Conservation (phyloP, 768 basidiomycete species). For the Amanita subjunquillea region DNA sequence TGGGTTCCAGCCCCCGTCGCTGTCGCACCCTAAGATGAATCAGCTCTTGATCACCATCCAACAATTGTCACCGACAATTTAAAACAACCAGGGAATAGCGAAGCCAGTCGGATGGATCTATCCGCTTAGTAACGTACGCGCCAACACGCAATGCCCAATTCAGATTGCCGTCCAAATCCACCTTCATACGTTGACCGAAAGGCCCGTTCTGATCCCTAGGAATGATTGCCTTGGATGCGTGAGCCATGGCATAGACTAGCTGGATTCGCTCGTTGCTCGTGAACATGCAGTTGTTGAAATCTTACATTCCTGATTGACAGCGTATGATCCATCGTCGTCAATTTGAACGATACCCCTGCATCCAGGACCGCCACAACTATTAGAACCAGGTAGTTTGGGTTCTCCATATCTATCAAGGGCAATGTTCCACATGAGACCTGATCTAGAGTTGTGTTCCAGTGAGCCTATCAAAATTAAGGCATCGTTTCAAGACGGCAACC, state of each 20-base stretch:
- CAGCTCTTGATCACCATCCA: not conserved
- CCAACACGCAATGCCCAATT: constrained; percentile 51
- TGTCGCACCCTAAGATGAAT: constrained; percentile 33
- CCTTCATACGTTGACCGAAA: constrained; percentile 57
- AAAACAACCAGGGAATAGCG: constrained; percentile 66
- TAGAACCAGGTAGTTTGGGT: constrained; percentile 54
- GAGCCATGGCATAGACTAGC: constrained; percentile 61
- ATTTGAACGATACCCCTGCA: constrained; percentile 62
- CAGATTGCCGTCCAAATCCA: constrained; percentile 44
- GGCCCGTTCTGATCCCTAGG: constrained; percentile 61
- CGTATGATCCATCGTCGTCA: constrained; percentile 52
- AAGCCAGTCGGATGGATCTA: constrained; percentile 41
- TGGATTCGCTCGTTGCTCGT: not conserved
- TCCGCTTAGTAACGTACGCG: constrained; percentile 54
- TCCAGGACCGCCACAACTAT: constrained; percentile 51
- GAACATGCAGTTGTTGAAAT: constrained; percentile 4
- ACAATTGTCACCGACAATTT: constrained; percentile 36
- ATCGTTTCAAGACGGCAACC: constrained; percentile 7
- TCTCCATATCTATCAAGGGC: constrained; percentile 51
- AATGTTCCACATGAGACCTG: constrained; percentile 68
- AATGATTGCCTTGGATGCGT: constrained; percentile 62
- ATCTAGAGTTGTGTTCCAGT: constrained; percentile 26
- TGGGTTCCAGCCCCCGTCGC: constrained; percentile 43
- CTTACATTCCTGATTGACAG: constrained; percentile 65
- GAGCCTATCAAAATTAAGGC: constrained; percentile 15